Conservation (phyloP, 2,329 filamentous ascomycete genomes). For the Botryotinia globosa region DNA sequence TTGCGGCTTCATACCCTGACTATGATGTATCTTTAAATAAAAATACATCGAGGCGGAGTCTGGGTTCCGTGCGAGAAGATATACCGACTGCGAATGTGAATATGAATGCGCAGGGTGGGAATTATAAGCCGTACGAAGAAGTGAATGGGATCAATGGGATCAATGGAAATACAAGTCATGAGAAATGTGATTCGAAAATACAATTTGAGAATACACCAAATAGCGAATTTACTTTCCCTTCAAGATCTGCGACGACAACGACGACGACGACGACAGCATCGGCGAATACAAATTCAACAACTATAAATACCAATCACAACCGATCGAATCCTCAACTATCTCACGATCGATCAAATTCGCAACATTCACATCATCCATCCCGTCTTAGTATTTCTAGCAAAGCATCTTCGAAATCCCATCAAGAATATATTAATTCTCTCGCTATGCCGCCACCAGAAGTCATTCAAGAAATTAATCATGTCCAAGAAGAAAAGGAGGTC, state of each 20-base stretch:
- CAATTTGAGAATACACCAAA: background rate
- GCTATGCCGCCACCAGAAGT: constrained; percentile 38
- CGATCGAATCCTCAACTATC: background rate
- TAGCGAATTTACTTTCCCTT: background rate
- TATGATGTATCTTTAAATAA: background rate
- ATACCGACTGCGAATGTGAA: background rate
- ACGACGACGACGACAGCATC: background rate
- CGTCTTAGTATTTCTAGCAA: constrained; percentile 29
- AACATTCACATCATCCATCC: constrained; percentile 24
- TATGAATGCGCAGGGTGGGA: background rate
- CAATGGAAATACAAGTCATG: background rate
- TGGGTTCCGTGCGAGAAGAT: constrained; percentile 6
- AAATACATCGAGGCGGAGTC: constrained; percentile 2
- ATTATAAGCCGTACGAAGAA: background rate
- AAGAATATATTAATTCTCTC: constrained; percentile 37
- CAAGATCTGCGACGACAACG: background rate
- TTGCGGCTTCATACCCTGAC: background rate
- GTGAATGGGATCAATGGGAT: background rate
- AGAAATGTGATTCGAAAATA: constrained; percentile 16
- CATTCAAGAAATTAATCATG: constrained; percentile 48
- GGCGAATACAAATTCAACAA: background rate
- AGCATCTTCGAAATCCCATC: constrained; percentile 29
- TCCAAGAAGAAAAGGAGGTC: constrained; percentile 44
- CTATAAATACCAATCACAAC: background rate
- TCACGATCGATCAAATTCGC: background rate